Percentiles rank a stretch among this genome's conserved stretches.
Evolutionary conservation across 2,329 filamentous ascomycete species (phyloP).

Genomic region (Aspergillus tamarii): DNA sequence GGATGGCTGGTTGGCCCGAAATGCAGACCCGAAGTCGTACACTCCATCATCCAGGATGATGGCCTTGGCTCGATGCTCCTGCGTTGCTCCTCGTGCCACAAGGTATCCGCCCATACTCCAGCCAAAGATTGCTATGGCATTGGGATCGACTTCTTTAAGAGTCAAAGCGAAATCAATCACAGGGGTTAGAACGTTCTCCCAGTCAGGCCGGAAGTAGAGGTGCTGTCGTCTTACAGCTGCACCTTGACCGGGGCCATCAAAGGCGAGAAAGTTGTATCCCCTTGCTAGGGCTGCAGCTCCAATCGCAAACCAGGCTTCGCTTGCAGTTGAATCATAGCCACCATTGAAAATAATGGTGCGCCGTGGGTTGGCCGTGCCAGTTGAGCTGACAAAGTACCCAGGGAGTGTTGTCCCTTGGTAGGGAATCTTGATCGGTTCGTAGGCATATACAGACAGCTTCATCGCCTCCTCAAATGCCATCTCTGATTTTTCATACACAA

Average conservation of each 20-base stretch:
- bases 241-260: conserved; percentile 39
- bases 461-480: neutral
- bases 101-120: conserved; percentile 36
- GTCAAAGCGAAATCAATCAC: conserved; percentile 34
- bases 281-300: conserved; percentile 31
- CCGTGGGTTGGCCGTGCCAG: conserved; percentile 1
- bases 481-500: neutral
- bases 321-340: conserved; percentile 35
- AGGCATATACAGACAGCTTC: neutral
- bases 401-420: neutral
- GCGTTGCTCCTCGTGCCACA: conserved; percentile 32
- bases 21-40: conserved; percentile 20
- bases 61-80: conserved; percentile 34
- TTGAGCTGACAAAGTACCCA: neutral
- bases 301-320: conserved; percentile 32
- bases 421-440: neutral
- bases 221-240: conserved; percentile 29
- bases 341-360: conserved; percentile 25
- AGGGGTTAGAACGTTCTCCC: conserved; percentile 34
- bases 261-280: conserved; percentile 36
- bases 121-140: conserved; percentile 31
- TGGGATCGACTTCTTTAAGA: conserved; percentile 25
- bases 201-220: conserved; percentile 34
- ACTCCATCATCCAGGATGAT: conserved; percentile 25
- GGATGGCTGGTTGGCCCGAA: conserved; percentile 12